These are phyloP conservation scores for Oehlia diaphana DNA, from an alignment of 192 early-diverging fungal species.

Conservation along the genomic window DNA sequence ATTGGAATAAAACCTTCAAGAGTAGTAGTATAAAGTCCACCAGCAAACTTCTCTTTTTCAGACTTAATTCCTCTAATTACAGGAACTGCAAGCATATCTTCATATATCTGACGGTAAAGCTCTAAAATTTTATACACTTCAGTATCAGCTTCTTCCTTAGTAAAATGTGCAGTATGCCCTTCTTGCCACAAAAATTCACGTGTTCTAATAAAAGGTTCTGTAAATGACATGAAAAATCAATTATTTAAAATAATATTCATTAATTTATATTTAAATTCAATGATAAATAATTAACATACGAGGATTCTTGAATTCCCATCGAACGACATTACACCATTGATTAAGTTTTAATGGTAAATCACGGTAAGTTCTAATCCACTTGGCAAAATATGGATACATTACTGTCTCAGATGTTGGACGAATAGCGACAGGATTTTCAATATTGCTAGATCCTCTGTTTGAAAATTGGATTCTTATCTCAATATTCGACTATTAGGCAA, in stretches of 20 bases:
- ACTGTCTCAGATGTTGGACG: slow-evolving; percentile 99
- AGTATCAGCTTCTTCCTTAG: slow-evolving; percentile 78
- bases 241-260: neutral
- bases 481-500: slow-evolving; percentile 5
- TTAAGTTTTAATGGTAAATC: slow-evolving; percentile 96
- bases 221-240: slow-evolving; percentile 7
- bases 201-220: slow-evolving; percentile 95
- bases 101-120: slow-evolving; percentile 95
- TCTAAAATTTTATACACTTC: slow-evolving; percentile 93
- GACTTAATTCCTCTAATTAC: slow-evolving; percentile 97
- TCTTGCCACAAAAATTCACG: slow-evolving; percentile 99
- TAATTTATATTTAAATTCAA: neutral
- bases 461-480: neutral
- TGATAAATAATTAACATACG: slow-evolving; percentile 49
- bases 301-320: slow-evolving; percentile 99
- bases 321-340: slow-evolving; percentile 99
- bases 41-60: slow-evolving; percentile 99
- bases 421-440: slow-evolving; percentile 97
- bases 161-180: slow-evolving; percentile 96
- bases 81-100: slow-evolving; percentile 95
- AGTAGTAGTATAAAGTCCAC: slow-evolving; percentile 96
- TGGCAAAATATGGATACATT: slow-evolving; percentile 99
- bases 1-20: slow-evolving; percentile 97
- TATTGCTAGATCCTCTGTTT: slow-evolving; percentile 74
- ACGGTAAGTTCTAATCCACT: slow-evolving; percentile 97